These are phyloP conservation scores for Neofusicoccum umdonicola DNA, from an alignment of 2,329 filamentous ascomycete genomes.

Conservation along the genomic window DNA sequence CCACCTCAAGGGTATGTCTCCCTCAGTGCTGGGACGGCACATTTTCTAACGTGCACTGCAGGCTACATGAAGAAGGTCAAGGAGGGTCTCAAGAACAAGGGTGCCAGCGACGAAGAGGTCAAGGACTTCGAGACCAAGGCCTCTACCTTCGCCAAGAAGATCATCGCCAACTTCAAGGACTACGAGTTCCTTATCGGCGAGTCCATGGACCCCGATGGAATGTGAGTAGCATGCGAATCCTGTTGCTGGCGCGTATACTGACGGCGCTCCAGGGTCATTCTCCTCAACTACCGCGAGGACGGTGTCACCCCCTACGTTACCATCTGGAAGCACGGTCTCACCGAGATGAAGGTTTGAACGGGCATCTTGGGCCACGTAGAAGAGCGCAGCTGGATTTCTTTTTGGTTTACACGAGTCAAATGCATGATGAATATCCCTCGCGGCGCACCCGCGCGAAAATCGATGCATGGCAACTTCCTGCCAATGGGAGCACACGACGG, in stretches of 20 bases:
- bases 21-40: neutral
- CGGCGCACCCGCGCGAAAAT: conserved; percentile 32
- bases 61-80: conserved; percentile 93
- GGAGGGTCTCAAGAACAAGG: conserved; percentile 62
- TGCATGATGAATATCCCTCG: conserved; percentile 35
- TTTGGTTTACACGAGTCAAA: conserved; percentile 38
- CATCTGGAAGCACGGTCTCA: conserved; percentile 93
- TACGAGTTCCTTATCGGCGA: conserved; percentile 93
- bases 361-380: conserved; percentile 3
- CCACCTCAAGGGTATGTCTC: conserved; percentile 75
- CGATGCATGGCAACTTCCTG: conserved; percentile 15
- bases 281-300: conserved; percentile 97
- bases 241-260: neutral
- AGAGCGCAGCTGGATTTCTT: conserved; percentile 24
- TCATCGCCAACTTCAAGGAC: conserved; percentile 86
- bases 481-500: neutral
- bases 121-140: conserved; percentile 78
- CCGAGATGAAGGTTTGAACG: conserved; percentile 82
- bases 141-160: conserved; percentile 72
- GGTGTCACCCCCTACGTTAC: conserved; percentile 85
- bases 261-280: conserved; percentile 63
- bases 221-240: conserved; percentile 58
- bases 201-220: conserved; percentile 89
- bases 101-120: conserved; percentile 64
- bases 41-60: conserved; percentile 33